Evolutionary conservation across 345 rosid species (phyloP).

Genomic region (Geranium rotundifolium): DNA sequence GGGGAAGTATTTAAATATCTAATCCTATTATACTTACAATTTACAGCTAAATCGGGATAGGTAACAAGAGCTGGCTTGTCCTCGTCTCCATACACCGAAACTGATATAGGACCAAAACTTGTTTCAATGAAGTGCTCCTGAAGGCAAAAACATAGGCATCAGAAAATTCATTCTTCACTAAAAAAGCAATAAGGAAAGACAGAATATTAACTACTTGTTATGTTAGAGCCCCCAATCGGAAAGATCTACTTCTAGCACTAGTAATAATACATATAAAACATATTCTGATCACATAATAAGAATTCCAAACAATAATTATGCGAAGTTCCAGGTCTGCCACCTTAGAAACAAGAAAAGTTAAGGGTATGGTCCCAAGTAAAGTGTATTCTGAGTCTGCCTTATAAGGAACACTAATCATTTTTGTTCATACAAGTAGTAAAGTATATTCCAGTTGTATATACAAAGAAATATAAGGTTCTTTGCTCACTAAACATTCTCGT

Average conservation of each 20-base stretch:
- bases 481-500: neutral
- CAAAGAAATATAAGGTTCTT: neutral
- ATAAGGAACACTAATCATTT: neutral
- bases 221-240: no score
- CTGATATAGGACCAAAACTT: slow-evolving; percentile 51
- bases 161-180: slow-evolving; percentile 6
- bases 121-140: slow-evolving; percentile 73
- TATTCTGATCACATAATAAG: neutral
- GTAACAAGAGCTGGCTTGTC: slow-evolving; percentile 94
- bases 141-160: slow-evolving; percentile 11
- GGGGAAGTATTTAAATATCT: neutral
- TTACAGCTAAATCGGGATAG: slow-evolving; percentile 84
- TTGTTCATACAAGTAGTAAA: neutral
- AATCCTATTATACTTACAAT: slow-evolving; percentile 35
- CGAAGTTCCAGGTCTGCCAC: no score
- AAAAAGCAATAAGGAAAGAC: neutral
- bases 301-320: neutral
- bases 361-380: neutral
- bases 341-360: no score
- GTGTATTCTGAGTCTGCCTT: neutral
- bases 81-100: slow-evolving; percentile 79
- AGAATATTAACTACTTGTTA: neutral
- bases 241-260: no score
- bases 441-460: neutral
- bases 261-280: no score